Conservation (phyloP, 371 early-diverging fungal species). For the Apophysomyces trapeziformis region DNA sequence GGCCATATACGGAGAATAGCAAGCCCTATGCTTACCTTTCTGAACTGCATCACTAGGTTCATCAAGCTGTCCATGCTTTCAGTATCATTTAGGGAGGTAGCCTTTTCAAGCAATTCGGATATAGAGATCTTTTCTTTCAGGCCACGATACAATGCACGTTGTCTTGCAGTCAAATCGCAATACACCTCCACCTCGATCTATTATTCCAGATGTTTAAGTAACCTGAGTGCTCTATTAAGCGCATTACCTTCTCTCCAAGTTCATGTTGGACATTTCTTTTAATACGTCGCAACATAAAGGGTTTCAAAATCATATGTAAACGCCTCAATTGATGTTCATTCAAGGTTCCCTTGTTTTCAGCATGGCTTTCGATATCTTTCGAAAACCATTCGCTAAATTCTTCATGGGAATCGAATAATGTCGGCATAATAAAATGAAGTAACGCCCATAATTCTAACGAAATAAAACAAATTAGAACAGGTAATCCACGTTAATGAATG, state of each 20-base stretch:
- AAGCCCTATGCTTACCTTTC: constrained; percentile 68
- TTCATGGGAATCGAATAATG: constrained; percentile 93
- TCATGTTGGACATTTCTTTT: constrained; percentile 97
- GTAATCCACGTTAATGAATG: neutral
- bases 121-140: constrained; percentile 85
- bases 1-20: neutral
- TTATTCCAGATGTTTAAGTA: neutral
- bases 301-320: constrained; percentile 96
- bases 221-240: neutral
- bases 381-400: constrained; percentile 97
- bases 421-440: constrained; percentile 98
- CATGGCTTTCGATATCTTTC: constrained; percentile 92
- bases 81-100: constrained; percentile 63
- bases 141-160: constrained; percentile 78
- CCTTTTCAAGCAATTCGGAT: constrained; percentile 79
- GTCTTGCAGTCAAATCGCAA: constrained; percentile 86
- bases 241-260: constrained; percentile 81
- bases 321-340: constrained; percentile 91
- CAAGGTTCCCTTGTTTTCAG: constrained; percentile 82
- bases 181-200: constrained; percentile 83
- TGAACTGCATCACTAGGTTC: constrained; percentile 98
- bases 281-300: constrained; percentile 98
- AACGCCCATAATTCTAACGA: constrained; percentile 93
- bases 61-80: constrained; percentile 81
- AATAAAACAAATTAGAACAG: neutral